Base-by-base conservation (phyloP, 257 asterid genomes). In the Parsonsia alboflavescens region DNA sequence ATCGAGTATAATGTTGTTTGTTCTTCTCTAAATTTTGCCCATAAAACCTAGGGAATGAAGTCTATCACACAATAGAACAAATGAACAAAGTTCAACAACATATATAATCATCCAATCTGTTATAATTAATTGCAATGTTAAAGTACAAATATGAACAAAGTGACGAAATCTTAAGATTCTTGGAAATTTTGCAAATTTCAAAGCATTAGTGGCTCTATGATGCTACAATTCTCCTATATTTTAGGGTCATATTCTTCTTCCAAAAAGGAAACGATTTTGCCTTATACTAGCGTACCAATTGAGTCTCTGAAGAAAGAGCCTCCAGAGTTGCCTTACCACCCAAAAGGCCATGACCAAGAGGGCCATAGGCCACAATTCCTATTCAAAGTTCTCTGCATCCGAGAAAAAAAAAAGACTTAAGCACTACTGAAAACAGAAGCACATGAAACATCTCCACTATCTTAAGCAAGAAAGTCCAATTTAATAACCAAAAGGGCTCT, bases 291-390 rank as follows among this genome's bases (percentile, higher is more conserved):
- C 24, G 17, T 88, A 88, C 93, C 85, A 85, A 49, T 3, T 2
- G 0, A 80, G 89, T 89, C 22, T 81, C 67, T 5, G 82, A 67
- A 28, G 87, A 80, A 70, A 88, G 57, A 69, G 70, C 70, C 78
- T 88, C 87, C 36, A 70, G 68, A 44, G 70, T 64, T 33, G 85
- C 89, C 82, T 86, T 86, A 33, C 91, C 93, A 44, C 80, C 89
- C 42, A 86, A 86, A 78, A 88, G 79, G 48, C 91, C 91, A 26
- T 19, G 83, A 10, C 89, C 93, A 44, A 88, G 84, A 30, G 91
- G 91, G 78, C 88, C 83, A 62, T 87, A 87, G 0, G 84, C 88
- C 7, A 83, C 89, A 49, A 87, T 74, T 8, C 88, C 89, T 8
- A 83, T 87, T 8, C 89, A 89, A 63, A 85, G 86, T 48, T 85